Percentiles rank a stretch among this genome's conserved stretches.
Conservation (phyloP, 1,284 basidiomycete species). For the Puccinia triticina region DNA sequence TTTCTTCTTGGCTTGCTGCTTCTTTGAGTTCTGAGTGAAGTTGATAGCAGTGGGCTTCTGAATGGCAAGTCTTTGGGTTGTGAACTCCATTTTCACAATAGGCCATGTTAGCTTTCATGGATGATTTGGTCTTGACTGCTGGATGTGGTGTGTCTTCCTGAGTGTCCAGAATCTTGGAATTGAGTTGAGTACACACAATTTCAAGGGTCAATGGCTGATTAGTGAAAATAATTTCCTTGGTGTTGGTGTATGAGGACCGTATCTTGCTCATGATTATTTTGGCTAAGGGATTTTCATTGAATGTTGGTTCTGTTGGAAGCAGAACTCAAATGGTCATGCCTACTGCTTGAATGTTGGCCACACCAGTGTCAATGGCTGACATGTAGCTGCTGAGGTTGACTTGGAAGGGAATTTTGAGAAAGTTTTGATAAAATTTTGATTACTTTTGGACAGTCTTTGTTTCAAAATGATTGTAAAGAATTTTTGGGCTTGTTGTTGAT, state of each 20-base stretch:
- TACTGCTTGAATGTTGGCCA: no score
- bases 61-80: not conserved
- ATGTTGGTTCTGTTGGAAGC: not conserved
- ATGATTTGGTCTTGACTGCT: not conserved
- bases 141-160: no score
- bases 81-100: not conserved
- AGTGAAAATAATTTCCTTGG: not conserved
- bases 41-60: not conserved
- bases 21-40: slow-evolving; percentile 1
- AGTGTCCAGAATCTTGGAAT: not conserved
- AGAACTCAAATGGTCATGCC: not conserved
- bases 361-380: no score
- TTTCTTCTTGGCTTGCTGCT: no score
- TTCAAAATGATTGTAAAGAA: no score
- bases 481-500: no score
- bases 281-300: not conserved
- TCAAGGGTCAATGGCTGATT: not conserved
- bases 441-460: no score
- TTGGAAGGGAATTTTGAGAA: no score
- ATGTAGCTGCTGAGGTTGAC: no score
- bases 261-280: not conserved
- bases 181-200: not conserved
- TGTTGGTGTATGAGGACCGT: not conserved
- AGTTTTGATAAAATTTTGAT: no score
- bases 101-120: not conserved